Evolutionary conservation across 2,329 filamentous ascomycete genomes (phyloP).

Genomic region (Didymella pinodella): DNA sequence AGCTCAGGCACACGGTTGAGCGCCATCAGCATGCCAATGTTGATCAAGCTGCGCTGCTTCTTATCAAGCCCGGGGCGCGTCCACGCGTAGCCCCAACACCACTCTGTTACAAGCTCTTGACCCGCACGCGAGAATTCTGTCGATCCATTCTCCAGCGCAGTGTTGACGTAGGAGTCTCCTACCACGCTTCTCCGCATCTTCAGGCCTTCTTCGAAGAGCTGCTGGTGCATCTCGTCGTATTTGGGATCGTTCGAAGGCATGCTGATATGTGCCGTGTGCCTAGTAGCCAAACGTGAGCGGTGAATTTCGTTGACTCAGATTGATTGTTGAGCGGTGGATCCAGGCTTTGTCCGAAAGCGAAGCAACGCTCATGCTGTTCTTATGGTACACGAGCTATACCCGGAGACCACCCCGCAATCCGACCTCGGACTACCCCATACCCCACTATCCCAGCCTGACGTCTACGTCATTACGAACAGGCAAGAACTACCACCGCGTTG

Average conservation of each 20-base stretch:
- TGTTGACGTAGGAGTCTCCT: constrained; percentile 68
- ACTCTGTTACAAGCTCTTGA: constrained; percentile 70
- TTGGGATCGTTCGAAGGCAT: constrained; percentile 53
- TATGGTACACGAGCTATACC: neutral
- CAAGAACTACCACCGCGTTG: neutral
- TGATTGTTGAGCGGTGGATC: neutral
- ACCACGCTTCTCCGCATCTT: constrained; percentile 67
- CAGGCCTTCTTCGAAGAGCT: constrained; percentile 68
- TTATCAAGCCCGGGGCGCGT: constrained; percentile 67
- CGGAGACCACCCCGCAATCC: constrained; percentile 20
- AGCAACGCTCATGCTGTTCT: neutral
- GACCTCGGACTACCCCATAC: constrained; percentile 36
- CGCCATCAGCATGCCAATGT: constrained; percentile 71
- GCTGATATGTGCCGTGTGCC: neutral
- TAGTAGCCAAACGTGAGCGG: neutral
- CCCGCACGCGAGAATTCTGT: constrained; percentile 67
- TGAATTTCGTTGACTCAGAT: neutral
- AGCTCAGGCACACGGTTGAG: constrained; percentile 68
- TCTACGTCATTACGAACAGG: constrained; percentile 9
- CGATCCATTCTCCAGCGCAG: constrained; percentile 62
- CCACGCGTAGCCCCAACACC: constrained; percentile 71
- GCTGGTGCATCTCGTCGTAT: constrained; percentile 57
- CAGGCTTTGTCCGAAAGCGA: neutral
- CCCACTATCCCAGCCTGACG: constrained; percentile 29
- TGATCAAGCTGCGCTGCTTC: constrained; percentile 68